Evolutionary conservation across 192 early-diverging fungal species (phyloP).

Genomic region (Backusella macrospora): DNA sequence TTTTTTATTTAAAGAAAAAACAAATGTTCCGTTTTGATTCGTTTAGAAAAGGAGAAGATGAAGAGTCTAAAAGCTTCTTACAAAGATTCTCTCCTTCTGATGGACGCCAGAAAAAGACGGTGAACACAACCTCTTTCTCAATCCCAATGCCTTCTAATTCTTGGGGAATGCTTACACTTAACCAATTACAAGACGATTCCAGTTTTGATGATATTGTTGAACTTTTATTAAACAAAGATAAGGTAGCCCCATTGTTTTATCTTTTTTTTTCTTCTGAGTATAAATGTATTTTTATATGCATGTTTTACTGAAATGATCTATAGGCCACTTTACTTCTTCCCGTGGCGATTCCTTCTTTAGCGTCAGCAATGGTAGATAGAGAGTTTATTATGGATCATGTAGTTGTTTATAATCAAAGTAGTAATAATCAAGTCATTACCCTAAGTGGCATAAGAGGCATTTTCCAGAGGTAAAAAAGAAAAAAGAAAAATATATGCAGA

Average conservation of each 20-base stretch:
- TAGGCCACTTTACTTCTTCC: slow-evolving; percentile 35
- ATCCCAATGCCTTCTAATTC: slow-evolving; percentile 41
- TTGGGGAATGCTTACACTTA: slow-evolving; percentile 42
- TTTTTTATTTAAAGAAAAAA: background rate
- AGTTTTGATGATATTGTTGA: slow-evolving; percentile 35
- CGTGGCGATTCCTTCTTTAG: slow-evolving; percentile 34
- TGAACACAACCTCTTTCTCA: slow-evolving; percentile 22
- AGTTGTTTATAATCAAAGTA: slow-evolving; percentile 21
- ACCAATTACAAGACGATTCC: slow-evolving; percentile 26
- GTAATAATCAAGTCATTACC: slow-evolving; percentile 27
- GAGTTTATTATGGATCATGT: slow-evolving; percentile 43
- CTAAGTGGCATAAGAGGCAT: slow-evolving; percentile 38
- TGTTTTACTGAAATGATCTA: background rate
- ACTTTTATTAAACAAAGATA: slow-evolving; percentile 22
- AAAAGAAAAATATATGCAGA: too few species aligned
- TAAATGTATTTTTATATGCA: background rate
- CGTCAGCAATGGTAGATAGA: slow-evolving; percentile 37
- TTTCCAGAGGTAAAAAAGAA: slow-evolving; percentile 38
- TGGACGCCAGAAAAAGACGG: slow-evolving; percentile 1
- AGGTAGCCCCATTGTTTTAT: too few species aligned
- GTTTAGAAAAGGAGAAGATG: background rate
- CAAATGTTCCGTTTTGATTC: slow-evolving; percentile 21
- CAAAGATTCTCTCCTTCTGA: slow-evolving; percentile 14
- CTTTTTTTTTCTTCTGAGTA: too few species aligned
- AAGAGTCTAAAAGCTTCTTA: slow-evolving; percentile 14